A percentile compares a stretch with the other conserved stretches of the same genome.
Evolutionary conservation across 352 stramenopile genomes (phyloP).

Genomic region (Thraustochytrium striatum): DNA sequence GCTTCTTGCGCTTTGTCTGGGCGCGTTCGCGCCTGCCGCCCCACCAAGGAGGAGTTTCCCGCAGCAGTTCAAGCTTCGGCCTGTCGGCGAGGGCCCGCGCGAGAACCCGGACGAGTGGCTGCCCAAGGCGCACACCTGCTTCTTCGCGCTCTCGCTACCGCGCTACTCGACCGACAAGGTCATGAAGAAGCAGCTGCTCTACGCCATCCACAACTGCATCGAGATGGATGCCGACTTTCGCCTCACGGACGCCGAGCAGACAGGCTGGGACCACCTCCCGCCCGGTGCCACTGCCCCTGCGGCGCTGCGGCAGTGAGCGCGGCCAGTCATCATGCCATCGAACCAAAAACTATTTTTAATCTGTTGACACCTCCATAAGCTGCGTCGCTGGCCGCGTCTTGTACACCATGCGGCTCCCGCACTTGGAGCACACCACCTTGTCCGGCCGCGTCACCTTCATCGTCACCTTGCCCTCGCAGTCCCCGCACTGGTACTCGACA

Average conservation of each 20-base stretch:
- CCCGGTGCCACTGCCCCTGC: background rate
- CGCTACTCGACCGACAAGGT: slow-evolving; percentile 71
- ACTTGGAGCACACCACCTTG: too few relatives aligned
- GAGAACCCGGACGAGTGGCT: slow-evolving; percentile 67
- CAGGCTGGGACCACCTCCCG: background rate
- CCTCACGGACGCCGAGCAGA: slow-evolving; percentile 21
- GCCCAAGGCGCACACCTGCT: slow-evolving; percentile 82
- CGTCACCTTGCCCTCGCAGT: too few relatives aligned
- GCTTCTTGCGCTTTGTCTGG: slow-evolving; percentile 80
- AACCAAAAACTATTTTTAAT: too few relatives aligned
- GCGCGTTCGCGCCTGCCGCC: slow-evolving; percentile 76
- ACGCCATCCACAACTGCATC: slow-evolving; percentile 62
- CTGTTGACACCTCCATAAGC: too few relatives aligned
- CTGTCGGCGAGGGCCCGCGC: slow-evolving; percentile 64
- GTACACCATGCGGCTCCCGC: too few relatives aligned
- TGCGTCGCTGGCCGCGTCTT: too few relatives aligned
- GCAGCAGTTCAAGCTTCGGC: slow-evolving; percentile 82
- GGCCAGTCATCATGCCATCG: too few relatives aligned
- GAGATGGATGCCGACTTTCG: slow-evolving; percentile 46
- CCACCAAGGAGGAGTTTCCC: slow-evolving; percentile 68
- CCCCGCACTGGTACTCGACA: too few relatives aligned
- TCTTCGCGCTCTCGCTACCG: slow-evolving; percentile 81
- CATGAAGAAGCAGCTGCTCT: slow-evolving; percentile 70
- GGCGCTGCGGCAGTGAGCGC: too few relatives aligned
- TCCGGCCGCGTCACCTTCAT: too few relatives aligned